These are phyloP conservation scores for Penicillium coffeae DNA, from an alignment of 495 filamentous ascomycete genomes.

Conservation along the genomic window DNA sequence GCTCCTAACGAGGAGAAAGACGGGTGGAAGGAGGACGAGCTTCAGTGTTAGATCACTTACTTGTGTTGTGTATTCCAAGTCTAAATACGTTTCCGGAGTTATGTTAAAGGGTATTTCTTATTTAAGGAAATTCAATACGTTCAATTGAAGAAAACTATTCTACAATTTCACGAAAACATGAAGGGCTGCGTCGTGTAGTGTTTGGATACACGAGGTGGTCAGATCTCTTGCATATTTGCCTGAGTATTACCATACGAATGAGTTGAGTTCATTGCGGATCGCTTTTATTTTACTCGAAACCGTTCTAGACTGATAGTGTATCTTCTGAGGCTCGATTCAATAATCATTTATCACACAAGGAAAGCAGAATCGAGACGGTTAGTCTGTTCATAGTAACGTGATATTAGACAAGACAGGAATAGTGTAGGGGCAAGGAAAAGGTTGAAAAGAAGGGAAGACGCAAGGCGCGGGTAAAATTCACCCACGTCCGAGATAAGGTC, in stretches of 20 bases:
- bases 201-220: too few species aligned
- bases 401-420: conserved; percentile 27
- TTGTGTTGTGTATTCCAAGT: background rate
- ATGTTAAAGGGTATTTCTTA: background rate
- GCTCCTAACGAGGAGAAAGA: conserved; percentile 37
- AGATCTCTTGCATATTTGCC: too few species aligned
- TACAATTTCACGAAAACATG: too few species aligned
- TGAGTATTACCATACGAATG: too few species aligned
- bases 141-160: too few species aligned
- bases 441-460: conserved; percentile 13
- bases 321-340: conserved; percentile 8
- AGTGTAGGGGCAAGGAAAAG: conserved; percentile 11
- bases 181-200: too few species aligned
- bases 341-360: conserved; percentile 21
- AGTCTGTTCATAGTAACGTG: conserved; percentile 29
- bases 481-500: conserved; percentile 1
- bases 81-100: background rate
- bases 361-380: conserved; percentile 17
- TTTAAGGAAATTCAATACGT: too few species aligned
- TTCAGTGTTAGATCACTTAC: conserved; percentile 29
- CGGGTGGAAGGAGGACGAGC: conserved; percentile 52
- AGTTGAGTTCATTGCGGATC: too few species aligned
- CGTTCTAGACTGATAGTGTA: background rate
- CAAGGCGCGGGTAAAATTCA: conserved; percentile 4
- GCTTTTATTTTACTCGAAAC: background rate